Base-by-base conservation (phyloP, 345 rosid species). In the Brassica cretica region DNA sequence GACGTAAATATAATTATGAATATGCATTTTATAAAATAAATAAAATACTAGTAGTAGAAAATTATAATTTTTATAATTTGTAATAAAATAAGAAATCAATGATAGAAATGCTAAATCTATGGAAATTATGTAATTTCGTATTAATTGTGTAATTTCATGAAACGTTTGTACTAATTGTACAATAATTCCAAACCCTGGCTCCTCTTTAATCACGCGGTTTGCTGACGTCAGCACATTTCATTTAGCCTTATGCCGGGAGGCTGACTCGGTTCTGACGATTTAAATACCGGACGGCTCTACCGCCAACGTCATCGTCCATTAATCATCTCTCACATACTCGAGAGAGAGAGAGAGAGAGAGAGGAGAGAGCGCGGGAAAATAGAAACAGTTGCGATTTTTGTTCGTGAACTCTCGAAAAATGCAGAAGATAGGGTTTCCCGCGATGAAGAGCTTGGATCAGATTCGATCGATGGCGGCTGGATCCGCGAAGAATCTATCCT, bases 391-490 rank as follows among this genome's bases (percentile, higher is more conserved):
- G 11, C 66, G 60, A 25, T 15, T 25, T 72, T 16, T 72, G 76
- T 44, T 72, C 29, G 41, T 3, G 9, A 72, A 88, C 86, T 63
- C 71, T 69, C 74, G 68, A 21, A 55, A 78, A 72, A 91, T 91
- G 97, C 91, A 91, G 85, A 91, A 89, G 87, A 67, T 88, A 82
- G 92, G 90, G 35, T 79, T 89, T 73, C 88, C 90, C 70, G 85
- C 84, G 89, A 58, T 89, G 85, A 90, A 79, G 84, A 91, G 88
- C 78, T 79, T 93, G 73, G 90, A 93, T 79, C 83, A 82, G 80
- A 70, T 83, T 82, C 90, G 84, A 67, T 74, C 97, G 33, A 81
- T 84, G 16, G 58, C 91, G 16, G 37, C 90, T 53, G 87, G 87
- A 78, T 70, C 84, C 32, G 74, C 90, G 77, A 93, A 84, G 85